A percentile compares a stretch with the other conserved stretches of the same genome.
These are phyloP conservation scores for Daucus carota DNA, from an alignment of 129 eudicot genomes.

Conservation along the genomic window DNA sequence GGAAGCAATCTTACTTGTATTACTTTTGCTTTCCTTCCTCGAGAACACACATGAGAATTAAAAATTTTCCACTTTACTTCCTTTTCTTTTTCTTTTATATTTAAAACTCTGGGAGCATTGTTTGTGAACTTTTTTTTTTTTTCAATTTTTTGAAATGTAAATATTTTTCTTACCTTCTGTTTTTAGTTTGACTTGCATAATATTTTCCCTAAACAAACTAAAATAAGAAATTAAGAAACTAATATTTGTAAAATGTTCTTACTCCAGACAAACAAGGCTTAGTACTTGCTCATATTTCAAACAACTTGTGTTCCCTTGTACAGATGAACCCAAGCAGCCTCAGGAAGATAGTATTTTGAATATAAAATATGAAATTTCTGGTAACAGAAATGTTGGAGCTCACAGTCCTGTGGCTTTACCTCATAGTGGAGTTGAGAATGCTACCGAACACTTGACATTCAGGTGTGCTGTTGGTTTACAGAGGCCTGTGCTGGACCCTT, in stretches of 20 bases:
- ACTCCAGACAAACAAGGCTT: neutral
- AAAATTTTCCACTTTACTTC: neutral
- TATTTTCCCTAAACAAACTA: neutral
- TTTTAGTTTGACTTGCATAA: neutral
- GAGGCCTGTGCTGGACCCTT: slow-evolving; percentile 88
- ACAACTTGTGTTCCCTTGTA: slow-evolving; percentile 15
- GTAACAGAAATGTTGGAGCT: slow-evolving; percentile 68
- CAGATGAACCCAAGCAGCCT: slow-evolving; percentile 49
- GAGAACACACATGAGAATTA: neutral
- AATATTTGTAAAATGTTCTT: neutral
- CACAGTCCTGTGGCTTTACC: slow-evolving; percentile 55
- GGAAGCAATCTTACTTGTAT: neutral
- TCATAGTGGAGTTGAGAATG: slow-evolving; percentile 27
- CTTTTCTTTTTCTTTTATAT: neutral
- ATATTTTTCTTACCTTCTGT: neutral
- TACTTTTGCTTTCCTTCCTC: neutral
- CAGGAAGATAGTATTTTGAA: slow-evolving; percentile 60
- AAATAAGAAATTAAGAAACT: neutral
- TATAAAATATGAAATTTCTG: slow-evolving; percentile 55
- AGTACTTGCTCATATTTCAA: neutral
- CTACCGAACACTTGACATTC: slow-evolving; percentile 39
- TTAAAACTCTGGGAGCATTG: neutral
- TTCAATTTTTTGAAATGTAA: neutral
- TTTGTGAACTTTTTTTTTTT: neutral
- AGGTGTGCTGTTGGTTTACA: slow-evolving; percentile 64